Evolutionary conservation across 768 basidiomycete genomes (phyloP), one percentile per base, ranked within the genome.

Genomic region (Pleurotus ostreatus): DNA sequence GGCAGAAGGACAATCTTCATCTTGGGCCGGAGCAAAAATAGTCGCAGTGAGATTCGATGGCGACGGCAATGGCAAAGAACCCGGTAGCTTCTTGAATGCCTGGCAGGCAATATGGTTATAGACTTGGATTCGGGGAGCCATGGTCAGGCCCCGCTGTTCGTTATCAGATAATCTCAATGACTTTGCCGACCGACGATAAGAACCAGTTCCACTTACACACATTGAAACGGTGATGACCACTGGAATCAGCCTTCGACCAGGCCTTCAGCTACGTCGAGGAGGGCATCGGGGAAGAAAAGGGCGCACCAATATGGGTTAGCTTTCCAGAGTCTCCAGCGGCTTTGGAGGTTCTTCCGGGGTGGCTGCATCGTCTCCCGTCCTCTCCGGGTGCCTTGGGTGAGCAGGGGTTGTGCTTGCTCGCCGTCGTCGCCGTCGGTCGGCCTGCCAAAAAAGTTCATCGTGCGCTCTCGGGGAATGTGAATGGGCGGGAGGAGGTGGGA

Each of bases 41-140:
- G 8, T 41, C 26, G 26, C 18, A 11, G 46, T 18, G 12, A 60
- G 46, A 46, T 23, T 49, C 6, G 57, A 34, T 34, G 30, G 46
- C 52, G 60, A 49, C 12, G n/a, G 15, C n/a, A 25, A 20, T 45
- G 37, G 20, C 22, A n/a, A 23, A 9, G 23, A 22, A 16, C 15
- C 22, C 13, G 54, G 43, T 7, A 30, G 11, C 25, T 45, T 46
- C 43, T 61, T 66, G 30, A 87, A 61, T 3, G 76, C 75, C 48
- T 83, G 77, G 68, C 90, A 92, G 3, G 90, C 84, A 51, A 92
- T 81, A 49, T 85, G 82, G 44, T 84, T 89, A 74, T 85, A 91
- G 25, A 92, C 86, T 67, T 89, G 85, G 46, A 92, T 86, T 55
- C 89, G 82, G 9, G 89, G 85, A 38, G 88, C 84, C 68, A 88